These are phyloP conservation scores for Melastoma candidum DNA, from an alignment of 441 rosid genomes.

Conservation along the genomic window DNA sequence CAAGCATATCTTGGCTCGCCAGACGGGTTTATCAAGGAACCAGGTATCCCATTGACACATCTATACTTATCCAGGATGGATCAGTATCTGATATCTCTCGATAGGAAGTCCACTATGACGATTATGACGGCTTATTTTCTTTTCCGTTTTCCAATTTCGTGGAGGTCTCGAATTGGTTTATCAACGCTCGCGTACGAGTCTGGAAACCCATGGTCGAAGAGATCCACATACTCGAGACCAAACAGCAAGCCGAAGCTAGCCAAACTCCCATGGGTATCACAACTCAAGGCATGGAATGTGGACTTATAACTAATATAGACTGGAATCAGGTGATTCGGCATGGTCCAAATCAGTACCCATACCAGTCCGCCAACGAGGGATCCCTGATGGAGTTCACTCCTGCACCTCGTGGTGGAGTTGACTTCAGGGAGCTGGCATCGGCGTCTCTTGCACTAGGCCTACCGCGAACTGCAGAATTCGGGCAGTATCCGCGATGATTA, in stretches of 20 bases:
- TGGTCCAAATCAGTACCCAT: conserved; percentile 24
- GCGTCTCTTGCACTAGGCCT: conserved; percentile 62
- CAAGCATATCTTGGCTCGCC: conserved; percentile 50
- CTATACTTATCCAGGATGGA: too few species aligned
- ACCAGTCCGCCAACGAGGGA: conserved; percentile 20
- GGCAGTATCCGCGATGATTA: conserved; percentile 22
- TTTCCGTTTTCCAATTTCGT: not conserved
- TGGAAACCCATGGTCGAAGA: conserved; percentile 73
- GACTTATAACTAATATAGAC: conserved; percentile 11
- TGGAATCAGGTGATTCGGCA: conserved; percentile 43
- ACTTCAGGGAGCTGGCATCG: conserved; percentile 30
- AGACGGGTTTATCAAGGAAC: conserved; percentile 42
- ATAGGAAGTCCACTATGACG: too few species aligned
- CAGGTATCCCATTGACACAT: conserved; percentile 22
- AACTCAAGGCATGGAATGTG: conserved; percentile 10
- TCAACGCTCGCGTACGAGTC: conserved; percentile 55
- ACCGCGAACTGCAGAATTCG: conserved; percentile 35
- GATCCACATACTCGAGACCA: conserved; percentile 46
- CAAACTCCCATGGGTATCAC: conserved; percentile 11
- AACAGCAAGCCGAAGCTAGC: conserved; percentile 27
- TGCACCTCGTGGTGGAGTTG: conserved; percentile 25
- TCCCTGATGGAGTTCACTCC: conserved; percentile 34
- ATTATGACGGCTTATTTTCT: too few species aligned
- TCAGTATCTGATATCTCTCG: too few species aligned
- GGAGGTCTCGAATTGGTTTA: conserved; percentile 64